Conservation (phyloP, 176 grass and related monocot genomes). For the Musa itinerans region DNA sequence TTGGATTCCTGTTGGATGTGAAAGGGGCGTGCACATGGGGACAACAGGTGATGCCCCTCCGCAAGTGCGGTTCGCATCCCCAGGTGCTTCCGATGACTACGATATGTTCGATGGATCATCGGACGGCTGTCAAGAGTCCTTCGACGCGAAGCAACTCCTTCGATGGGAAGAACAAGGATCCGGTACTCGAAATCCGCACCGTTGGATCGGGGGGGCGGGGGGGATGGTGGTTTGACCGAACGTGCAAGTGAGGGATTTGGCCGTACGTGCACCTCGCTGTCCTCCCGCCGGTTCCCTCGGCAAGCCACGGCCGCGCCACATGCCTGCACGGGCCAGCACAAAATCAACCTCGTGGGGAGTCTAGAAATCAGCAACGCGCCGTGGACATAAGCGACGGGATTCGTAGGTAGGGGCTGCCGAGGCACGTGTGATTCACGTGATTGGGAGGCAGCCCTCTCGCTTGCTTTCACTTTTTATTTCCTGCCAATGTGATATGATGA, state of each 20-base stretch:
- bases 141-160: background rate
- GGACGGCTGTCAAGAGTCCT: background rate
- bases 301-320: background rate
- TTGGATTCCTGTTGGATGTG: background rate
- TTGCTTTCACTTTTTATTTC: too few species aligned
- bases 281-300: background rate
- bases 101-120: background rate
- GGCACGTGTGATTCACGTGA: too few species aligned
- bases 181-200: background rate
- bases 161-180: background rate
- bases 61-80: background rate
- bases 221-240: background rate
- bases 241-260: background rate
- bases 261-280: background rate
- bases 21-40: background rate
- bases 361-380: too few species aligned
- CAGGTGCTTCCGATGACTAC: background rate
- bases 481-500: too few species aligned
- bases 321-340: background rate
- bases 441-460: too few species aligned
- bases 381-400: too few species aligned
- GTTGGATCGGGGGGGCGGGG: background rate
- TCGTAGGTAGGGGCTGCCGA: too few species aligned
- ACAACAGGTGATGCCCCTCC: background rate
- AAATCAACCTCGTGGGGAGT: background rate